Evolutionary conservation across 2,329 filamentous ascomycete genomes (phyloP), one percentile per base, ranked within the genome.

Genomic region (Metarhizium anisopliae): DNA sequence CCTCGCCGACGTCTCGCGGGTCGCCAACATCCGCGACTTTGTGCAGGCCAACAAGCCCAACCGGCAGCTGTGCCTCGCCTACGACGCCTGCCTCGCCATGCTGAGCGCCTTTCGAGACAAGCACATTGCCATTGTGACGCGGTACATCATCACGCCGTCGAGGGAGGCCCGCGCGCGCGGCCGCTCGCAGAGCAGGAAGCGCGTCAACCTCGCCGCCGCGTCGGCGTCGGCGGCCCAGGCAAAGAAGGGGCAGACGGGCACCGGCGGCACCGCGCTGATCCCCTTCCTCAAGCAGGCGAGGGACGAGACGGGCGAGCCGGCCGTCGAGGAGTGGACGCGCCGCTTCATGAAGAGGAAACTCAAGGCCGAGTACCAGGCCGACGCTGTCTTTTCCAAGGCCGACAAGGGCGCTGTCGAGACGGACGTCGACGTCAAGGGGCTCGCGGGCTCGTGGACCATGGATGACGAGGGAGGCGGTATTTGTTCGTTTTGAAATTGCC

Each of bases 231-330:
- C 76, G 61, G 68, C 73, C 18, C 72, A 74, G 51, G 73, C 77
- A 59, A 74, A 75, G 65, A 73, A 75, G 65, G 86, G 86, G 52
- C 80, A 96, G 32, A 89, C 88, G 49, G 94, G 94, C 2, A 99
- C 94, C 0, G 94, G 94, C 14, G 94, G 94, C 16, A 97, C 94
- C 0, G 89, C 92, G 0, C 76, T 99, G 56, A 96, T 99, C 55
- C 90, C 93, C 0, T 99, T 99, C 72, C 76, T 99, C 59, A 96
- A 97, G 72, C 94, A 99, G 72, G 94, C 94, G 4, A 81, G 94
- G 32, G 92, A 99, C 65, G 94, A 99, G 77, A 99, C 94, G 0
- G 89, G 90, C 16, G 93, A 97, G 70, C 90, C 91, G 1, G 90
- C 92, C 1, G 86, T 97, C 42, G 79, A 83, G 62, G 74, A 77